Evolutionary conservation across 352 stramenopile genomes (phyloP), one percentile per base, ranked within the genome.

Genomic region (Pythium monospermum): DNA sequence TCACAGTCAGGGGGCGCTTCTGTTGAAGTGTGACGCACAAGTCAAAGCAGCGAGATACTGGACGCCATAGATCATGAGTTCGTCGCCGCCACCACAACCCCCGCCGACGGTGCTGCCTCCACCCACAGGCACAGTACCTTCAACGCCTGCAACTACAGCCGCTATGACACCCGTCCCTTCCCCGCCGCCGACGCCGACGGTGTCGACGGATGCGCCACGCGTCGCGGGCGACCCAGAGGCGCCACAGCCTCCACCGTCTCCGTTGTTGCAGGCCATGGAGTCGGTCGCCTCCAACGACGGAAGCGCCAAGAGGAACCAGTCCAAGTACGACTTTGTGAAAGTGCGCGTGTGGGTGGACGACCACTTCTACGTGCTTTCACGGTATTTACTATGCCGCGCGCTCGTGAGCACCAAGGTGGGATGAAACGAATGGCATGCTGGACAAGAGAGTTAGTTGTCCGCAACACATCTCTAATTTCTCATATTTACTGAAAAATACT

Each of bases 291-390:
- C 79, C 7, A 39, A 31, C 1, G 50, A 59, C 45, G 49, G 49
- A n/a, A 77, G 69, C 27, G 74, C 81, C 35, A 89, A 85, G 61
- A 73, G 81, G 23, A 94, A 94, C 63, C 81, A 94, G 64, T 92
- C 80, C 30, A 94, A 94, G 59, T 94, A 94, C 63, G 84, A 94
- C 53, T 94, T 92, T 48, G 76, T 94, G 53, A 94, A 93, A 64
- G 84, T 94, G 56, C 84, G 84, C 55, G 84, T 94, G 42, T 94
- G 84, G 84, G 80, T 94, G 38, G 76, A 88, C 50, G 84, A 94
- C 68, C 84, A 94, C 47, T 83, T 92, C 33, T 94, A 94, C 73
- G 84, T 94, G 44, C 65, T 94, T 39, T 94, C 84, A 49, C 70
- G 84, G 39, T 94, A 94, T 53, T 52, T 94, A 46, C 66, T 94